Percentiles rank a stretch among this genome's conserved stretches.
phyloP scores from a whole-genome alignment of 768 basidiomycete species.

The Lactarius sanguifluus region DNA sequence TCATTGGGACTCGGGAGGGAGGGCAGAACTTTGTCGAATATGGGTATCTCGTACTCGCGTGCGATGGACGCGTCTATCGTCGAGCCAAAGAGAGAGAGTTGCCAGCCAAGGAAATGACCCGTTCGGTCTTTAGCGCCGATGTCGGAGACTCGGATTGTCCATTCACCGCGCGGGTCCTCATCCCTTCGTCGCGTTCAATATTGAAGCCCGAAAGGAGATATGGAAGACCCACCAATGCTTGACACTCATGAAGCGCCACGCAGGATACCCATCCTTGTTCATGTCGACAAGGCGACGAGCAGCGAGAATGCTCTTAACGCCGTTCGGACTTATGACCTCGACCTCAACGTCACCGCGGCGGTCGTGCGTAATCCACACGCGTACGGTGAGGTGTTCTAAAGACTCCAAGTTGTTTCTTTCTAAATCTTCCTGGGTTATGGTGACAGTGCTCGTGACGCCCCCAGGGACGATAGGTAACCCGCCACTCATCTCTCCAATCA shows the following conservation, averaged over 20 bases:
- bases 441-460: conserved; percentile 64
- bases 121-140: conserved; percentile 57
- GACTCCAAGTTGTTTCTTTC: conserved; percentile 74
- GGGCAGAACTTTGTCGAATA: conserved; percentile 52
- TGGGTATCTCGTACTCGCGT: conserved; percentile 59
- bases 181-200: conserved; percentile 58
- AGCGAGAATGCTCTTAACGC: conserved; percentile 82
- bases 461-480: conserved; percentile 64
- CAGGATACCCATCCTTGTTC: conserved; percentile 71
- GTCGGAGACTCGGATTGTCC: conserved; percentile 88
- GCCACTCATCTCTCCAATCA: conserved; percentile 53
- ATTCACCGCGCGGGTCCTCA: conserved; percentile 85
- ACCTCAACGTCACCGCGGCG: conserved; percentile 92
- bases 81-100: conserved; percentile 90
- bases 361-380: conserved; percentile 90
- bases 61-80: conserved; percentile 69
- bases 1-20: conserved; percentile 36
- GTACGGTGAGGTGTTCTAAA: conserved; percentile 90
- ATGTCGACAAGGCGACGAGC: conserved; percentile 65
- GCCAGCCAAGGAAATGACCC: conserved; percentile 84
- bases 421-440: conserved; percentile 66
- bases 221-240: conserved; percentile 83
- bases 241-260: conserved; percentile 97
- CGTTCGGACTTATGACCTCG: conserved; percentile 80
- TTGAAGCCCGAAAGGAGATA: conserved; percentile 4